These are phyloP conservation scores for Obba rivulosa DNA, from an alignment of 768 basidiomycete species.

Conservation along the genomic window DNA sequence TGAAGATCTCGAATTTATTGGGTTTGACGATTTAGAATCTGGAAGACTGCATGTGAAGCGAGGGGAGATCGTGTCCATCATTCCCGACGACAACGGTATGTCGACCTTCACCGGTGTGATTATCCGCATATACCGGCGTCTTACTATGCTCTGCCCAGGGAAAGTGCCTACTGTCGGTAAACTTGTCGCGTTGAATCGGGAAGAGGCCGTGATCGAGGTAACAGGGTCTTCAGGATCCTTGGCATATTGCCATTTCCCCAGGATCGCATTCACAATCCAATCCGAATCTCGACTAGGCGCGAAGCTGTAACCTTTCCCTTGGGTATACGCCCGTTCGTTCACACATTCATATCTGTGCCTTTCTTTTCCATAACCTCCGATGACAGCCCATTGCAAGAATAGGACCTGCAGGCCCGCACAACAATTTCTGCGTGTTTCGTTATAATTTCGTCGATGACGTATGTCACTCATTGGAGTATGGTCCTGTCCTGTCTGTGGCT, in stretches of 20 bases:
- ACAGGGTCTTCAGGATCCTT: conserved; percentile 28
- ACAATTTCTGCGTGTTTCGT: too few relatives aligned
- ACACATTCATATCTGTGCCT: too few relatives aligned
- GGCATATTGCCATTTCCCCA: conserved; percentile 50
- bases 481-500: too few relatives aligned
- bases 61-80: conserved; percentile 35
- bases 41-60: conserved; percentile 33
- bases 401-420: too few relatives aligned
- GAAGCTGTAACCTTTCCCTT: conserved; percentile 13
- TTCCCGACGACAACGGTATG: conserved; percentile 46
- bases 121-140: too few relatives aligned
- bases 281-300: not conserved
- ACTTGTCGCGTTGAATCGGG: conserved; percentile 42
- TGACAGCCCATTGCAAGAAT: too few relatives aligned
- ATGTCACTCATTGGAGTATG: too few relatives aligned
- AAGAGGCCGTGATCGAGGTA: conserved; percentile 46
- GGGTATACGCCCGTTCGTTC: too few relatives aligned
- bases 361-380: too few relatives aligned
- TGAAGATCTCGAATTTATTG: conserved; percentile 35
- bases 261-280: conserved; percentile 23
- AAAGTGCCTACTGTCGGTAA: conserved; percentile 42
- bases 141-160: conserved; percentile 10
- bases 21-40: conserved; percentile 43
- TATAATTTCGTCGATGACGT: too few relatives aligned
- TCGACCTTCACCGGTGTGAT: not conserved